These are phyloP conservation scores for Stachybotrys chlorohalonatus DNA, from an alignment of 2,329 filamentous ascomycete genomes.

Conservation along the genomic window DNA sequence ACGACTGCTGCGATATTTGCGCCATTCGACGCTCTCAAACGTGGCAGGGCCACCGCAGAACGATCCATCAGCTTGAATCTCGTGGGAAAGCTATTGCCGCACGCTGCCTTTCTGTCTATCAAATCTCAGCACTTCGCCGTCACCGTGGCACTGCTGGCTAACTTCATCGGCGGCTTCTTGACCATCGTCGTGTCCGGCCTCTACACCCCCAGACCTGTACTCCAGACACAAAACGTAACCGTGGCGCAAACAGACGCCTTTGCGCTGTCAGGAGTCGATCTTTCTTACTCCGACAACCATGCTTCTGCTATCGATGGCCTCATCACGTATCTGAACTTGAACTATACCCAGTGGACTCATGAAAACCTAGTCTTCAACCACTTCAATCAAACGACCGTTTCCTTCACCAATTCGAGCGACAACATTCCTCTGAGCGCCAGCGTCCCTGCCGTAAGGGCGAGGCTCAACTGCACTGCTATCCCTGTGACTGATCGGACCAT, in stretches of 20 bases:
- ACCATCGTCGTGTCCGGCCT: slow-evolving; percentile 14
- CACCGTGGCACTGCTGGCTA: slow-evolving; percentile 10
- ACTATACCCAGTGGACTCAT: slow-evolving; percentile 21
- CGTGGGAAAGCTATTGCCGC: slow-evolving; percentile 11
- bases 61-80: slow-evolving; percentile 10
- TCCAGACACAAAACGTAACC: slow-evolving; percentile 9
- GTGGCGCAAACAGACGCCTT: slow-evolving; percentile 18
- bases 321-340: slow-evolving; percentile 15
- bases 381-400: slow-evolving; percentile 4
- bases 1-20: slow-evolving; percentile 12
- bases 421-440: slow-evolving; percentile 6
- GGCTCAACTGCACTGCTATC: slow-evolving; percentile 10
- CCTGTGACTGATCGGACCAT: slow-evolving; percentile 5
- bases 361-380: slow-evolving; percentile 16
- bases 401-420: slow-evolving; percentile 2
- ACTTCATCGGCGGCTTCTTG: slow-evolving; percentile 10
- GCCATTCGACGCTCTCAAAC: slow-evolving; percentile 11
- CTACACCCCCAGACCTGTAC: slow-evolving; percentile 15
- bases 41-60: slow-evolving; percentile 7
- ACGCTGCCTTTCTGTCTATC: slow-evolving; percentile 9
- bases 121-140: slow-evolving; percentile 12
- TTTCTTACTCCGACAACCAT: slow-evolving; percentile 11
- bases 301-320: slow-evolving; percentile 15
- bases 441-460: slow-evolving; percentile 9
- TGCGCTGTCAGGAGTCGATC: slow-evolving; percentile 8